Evolutionary conservation across 2,329 filamentous ascomycete species (phyloP).

Genomic region (Trichothecium sympodiale): DNA sequence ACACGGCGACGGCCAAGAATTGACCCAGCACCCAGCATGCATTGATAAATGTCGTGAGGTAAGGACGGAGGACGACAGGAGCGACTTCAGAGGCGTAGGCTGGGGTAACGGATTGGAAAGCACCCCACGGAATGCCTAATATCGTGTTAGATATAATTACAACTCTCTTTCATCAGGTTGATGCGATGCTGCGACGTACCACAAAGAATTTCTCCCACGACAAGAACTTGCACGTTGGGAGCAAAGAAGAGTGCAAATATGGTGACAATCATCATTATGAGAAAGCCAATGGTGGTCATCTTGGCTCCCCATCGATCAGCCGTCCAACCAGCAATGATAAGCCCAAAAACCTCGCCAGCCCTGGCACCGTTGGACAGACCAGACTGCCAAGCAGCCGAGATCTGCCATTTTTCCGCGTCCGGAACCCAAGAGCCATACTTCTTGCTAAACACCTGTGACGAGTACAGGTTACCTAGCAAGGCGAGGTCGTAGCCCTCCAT

Average conservation of each 20-base stretch:
- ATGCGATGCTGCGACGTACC: constrained; percentile 13
- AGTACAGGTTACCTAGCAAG: constrained; percentile 36
- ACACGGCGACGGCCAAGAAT: constrained; percentile 36
- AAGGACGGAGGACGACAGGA: constrained; percentile 35
- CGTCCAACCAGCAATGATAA: constrained; percentile 40
- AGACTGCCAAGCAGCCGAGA: constrained; percentile 46
- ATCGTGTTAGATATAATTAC: too few relatives aligned
- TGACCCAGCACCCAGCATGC: constrained; percentile 48
- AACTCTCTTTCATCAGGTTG: too few relatives aligned
- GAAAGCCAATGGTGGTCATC: constrained; percentile 34
- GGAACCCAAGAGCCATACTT: constrained; percentile 30
- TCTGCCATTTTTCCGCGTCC: constrained; percentile 26
- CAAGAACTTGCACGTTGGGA: constrained; percentile 30
- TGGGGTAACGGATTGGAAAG: constrained; percentile 39
- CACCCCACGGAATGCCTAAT: constrained; percentile 39
- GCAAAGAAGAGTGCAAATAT: constrained; percentile 45
- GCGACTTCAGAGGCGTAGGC: constrained; percentile 43
- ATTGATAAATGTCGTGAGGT: constrained; percentile 44
- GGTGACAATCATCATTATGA: constrained; percentile 35
- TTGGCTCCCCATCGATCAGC: constrained; percentile 40
- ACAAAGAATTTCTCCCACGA: constrained; percentile 36
- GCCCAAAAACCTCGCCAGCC: constrained; percentile 40
- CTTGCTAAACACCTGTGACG: constrained; percentile 28
- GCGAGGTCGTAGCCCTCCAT: constrained; percentile 43
- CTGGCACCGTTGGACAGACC: constrained; percentile 41